phyloP scores from a whole-genome alignment of 257 asterid species.

The Verbena officinalis region DNA sequence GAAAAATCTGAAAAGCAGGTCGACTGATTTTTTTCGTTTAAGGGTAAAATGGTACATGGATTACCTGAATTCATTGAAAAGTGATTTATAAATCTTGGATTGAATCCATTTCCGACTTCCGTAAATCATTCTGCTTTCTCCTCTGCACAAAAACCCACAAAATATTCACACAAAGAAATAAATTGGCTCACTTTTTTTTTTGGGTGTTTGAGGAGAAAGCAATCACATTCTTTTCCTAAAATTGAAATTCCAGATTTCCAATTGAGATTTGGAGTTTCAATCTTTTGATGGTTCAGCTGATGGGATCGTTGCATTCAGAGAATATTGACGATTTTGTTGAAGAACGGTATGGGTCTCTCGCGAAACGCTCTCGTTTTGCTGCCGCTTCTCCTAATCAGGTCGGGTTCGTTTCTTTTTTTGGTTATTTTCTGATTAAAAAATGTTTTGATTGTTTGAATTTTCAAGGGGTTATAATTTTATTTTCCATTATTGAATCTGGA shows the following conservation, averaged over 20 bases:
- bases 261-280: slow-evolving; percentile 27
- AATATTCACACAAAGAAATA: too few relatives aligned
- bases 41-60: slow-evolving; percentile 23
- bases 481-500: background rate
- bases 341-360: slow-evolving; percentile 47
- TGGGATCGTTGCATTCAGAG: slow-evolving; percentile 44
- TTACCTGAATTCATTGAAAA: slow-evolving; percentile 15
- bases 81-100: slow-evolving; percentile 37
- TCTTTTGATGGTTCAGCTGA: slow-evolving; percentile 47
- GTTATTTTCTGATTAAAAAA: background rate
- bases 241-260: slow-evolving; percentile 23
- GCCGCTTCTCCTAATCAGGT: slow-evolving; percentile 45
- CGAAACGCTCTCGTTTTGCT: slow-evolving; percentile 53
- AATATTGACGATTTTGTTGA: slow-evolving; percentile 47
- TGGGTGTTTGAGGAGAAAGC: slow-evolving; percentile 17
- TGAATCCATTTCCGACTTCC: slow-evolving; percentile 27
- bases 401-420: slow-evolving; percentile 37
- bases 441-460: slow-evolving; percentile 4
- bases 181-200: too few relatives aligned
- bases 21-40: background rate
- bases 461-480: background rate
- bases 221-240: background rate
- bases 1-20: slow-evolving; percentile 6
- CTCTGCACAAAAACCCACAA: slow-evolving; percentile 14
- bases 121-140: slow-evolving; percentile 25